A percentile compares a stretch with the other conserved stretches of the same genome.
Evolutionary conservation across 2,329 filamentous ascomycete species (phyloP).

Genomic region (Gaeumannomyces sp.): DNA sequence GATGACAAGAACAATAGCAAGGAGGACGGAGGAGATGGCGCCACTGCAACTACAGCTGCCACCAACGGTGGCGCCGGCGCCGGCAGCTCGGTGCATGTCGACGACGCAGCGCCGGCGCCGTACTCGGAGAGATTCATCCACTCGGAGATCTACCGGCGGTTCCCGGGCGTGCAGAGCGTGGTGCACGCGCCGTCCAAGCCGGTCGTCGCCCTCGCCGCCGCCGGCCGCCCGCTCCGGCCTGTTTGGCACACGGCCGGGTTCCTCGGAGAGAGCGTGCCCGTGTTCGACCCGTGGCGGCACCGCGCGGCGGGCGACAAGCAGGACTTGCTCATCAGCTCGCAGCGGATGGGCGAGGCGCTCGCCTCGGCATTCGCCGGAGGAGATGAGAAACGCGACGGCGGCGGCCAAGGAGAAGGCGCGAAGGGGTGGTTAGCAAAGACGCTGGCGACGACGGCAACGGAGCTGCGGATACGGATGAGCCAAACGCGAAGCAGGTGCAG

Average conservation of each 20-base stretch:
- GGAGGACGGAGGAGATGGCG: not conserved
- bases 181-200: conserved; percentile 38
- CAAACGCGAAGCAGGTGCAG: not conserved
- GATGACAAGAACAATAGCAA: not conserved
- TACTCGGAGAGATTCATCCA: conserved; percentile 40
- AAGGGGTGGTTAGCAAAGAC: not conserved
- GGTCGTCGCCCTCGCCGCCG: conserved; percentile 30
- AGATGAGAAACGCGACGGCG: not conserved
- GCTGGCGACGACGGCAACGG: not conserved
- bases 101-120: conserved; percentile 33
- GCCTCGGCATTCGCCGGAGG: conserved; percentile 11
- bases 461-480: not conserved
- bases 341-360: conserved; percentile 16
- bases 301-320: conserved; percentile 10
- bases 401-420: not conserved
- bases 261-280: conserved; percentile 19
- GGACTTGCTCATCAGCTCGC: conserved; percentile 13
- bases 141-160: conserved; percentile 38
- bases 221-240: conserved; percentile 28
- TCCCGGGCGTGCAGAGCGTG: conserved; percentile 30
- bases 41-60: too few relatives aligned
- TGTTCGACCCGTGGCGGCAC: conserved; percentile 14
- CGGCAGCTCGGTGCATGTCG: conserved; percentile 23
- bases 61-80: not conserved
- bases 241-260: conserved; percentile 38